phyloP scores from a whole-genome alignment of 345 rosid genomes.

The Arabidopsis thaliana region TAIR10.1 NC_003076.8:9226501-9227000 shows the following conservation, averaged over 20 bases:
- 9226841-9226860: too few species aligned
- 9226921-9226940: too few species aligned
- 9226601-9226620: constrained; percentile 25
- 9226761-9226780: constrained; percentile 37
- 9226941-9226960: too few species aligned
- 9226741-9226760: constrained; percentile 46
- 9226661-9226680: constrained; percentile 43
- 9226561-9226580: not conserved
- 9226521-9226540: constrained; percentile 46
- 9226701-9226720: constrained; percentile 21
- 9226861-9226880: too few species aligned
- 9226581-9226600: not conserved
- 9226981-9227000: not conserved
- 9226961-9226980: too few species aligned
- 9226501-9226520: constrained; percentile 48
- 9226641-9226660: constrained; percentile 45
- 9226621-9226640: constrained; percentile 44
- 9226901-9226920: too few species aligned
- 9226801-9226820: not conserved
- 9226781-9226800: constrained; percentile 42
- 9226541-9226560: not conserved
- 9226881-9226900: too few species aligned
- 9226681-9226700: constrained; percentile 44
- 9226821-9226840: too few species aligned
- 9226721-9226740: constrained; percentile 47